Base-by-base conservation (phyloP, 1,139 yeast genomes). In the Blastobotrys petasosporus region DNA sequence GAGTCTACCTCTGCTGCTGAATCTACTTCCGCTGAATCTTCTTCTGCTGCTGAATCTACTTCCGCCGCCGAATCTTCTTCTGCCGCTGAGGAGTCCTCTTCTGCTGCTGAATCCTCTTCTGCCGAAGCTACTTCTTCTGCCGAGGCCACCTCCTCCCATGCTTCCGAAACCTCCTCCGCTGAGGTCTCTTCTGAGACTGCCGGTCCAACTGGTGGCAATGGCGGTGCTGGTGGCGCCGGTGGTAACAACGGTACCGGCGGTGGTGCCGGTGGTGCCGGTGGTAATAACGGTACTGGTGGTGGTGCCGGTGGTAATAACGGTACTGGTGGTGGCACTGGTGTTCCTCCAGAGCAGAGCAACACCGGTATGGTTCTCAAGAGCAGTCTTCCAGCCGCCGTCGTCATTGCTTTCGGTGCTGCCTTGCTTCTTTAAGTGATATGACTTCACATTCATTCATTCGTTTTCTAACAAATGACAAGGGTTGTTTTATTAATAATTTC, bases 381-480 rank as follows among this genome's bases (percentile, higher is more conserved):
- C 32, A 40, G 45, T 13, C 16, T 42, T 11, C 36, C 45, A 11
- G 45, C 37, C n/a, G 45, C 41, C 9, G 16, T 42, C 25, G 45
- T 42, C 30, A 40, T 40, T 17, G 45, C 41, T 13, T 35, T 37
- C 16, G 45, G 40, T 31, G 45, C 37, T 20, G n/a, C 37, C 6
- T 10, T 42, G 34, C 8, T 42, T 36, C 33, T 31, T 31, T 31
- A 31, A 13, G 33, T n/a, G 33, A 31, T 31, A n/a, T 8, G 12
- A n/a, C 12, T 8, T 5, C 33, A 13, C 15, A 31, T 8, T 5
- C 12, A 31, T 8, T 8, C 12, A 13, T 8, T 8, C 4, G 8
- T n/a, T 31, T 8, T 31, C 15, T n/a, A n/a, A 13, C 15, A 13
- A 4, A 31, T 8, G 15, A n/a, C 5, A 31, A n/a, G 12, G 12